These are phyloP conservation scores for Mycena latifolia DNA, from an alignment of 768 basidiomycete species.

Conservation along the genomic window DNA sequence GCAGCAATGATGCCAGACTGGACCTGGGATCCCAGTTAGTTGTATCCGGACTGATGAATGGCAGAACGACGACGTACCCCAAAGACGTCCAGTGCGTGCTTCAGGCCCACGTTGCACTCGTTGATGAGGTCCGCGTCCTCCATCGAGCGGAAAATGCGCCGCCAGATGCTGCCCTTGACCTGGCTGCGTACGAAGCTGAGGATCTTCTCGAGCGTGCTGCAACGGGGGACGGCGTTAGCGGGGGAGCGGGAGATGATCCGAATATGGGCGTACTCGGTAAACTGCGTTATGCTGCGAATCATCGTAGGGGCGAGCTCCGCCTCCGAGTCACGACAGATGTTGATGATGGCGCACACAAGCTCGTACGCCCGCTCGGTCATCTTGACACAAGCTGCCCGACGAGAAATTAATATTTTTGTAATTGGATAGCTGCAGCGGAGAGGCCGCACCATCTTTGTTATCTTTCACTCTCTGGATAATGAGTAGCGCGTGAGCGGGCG, in stretches of 20 bases:
- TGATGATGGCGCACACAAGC: conserved; percentile 34
- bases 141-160: conserved; percentile 27
- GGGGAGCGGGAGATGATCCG: no score
- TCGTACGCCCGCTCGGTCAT: conserved; percentile 32
- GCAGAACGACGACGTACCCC: conserved; percentile 17
- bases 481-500: not conserved
- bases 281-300: conserved; percentile 30
- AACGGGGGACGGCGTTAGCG: not conserved
- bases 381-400: conserved; percentile 13
- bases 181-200: conserved; percentile 25
- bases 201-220: conserved; percentile 33
- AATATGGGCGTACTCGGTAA: conserved; percentile 25
- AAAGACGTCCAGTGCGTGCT: conserved; percentile 32
- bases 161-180: conserved; percentile 19
- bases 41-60: not conserved
- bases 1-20: conserved; percentile 32
- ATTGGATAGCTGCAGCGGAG: no score
- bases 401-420: not conserved
- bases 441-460: conserved; percentile 28
- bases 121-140: conserved; percentile 30
- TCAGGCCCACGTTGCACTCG: conserved; percentile 26
- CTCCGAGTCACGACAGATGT: conserved; percentile 29
- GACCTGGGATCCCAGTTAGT: conserved; percentile 17
- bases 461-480: conserved; percentile 21
- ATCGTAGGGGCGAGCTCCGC: conserved; percentile 27